Conservation (phyloP, 192 early-diverging fungal genomes). For the Backusella tuberculispora region DNA sequence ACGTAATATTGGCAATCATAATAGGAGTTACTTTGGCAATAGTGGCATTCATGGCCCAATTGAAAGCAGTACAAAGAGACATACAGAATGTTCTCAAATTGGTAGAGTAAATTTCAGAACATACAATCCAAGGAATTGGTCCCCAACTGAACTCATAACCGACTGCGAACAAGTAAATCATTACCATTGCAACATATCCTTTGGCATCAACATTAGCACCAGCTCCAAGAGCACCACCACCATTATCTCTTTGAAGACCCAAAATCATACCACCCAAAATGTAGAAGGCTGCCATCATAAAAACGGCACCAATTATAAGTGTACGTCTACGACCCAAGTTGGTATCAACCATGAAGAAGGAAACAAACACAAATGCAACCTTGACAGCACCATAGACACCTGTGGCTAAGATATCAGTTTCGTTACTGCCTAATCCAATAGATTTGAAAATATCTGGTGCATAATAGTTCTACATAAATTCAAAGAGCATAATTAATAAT, state of each 20-base stretch:
- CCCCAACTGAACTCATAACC: constrained; percentile 52
- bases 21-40: constrained; percentile 60
- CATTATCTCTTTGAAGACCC: constrained; percentile 25
- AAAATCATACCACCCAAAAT: constrained; percentile 37
- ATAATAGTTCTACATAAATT: constrained; percentile 62
- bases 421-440: constrained; percentile 49
- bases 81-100: constrained; percentile 66
- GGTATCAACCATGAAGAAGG: constrained; percentile 43
- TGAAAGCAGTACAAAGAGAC: constrained; percentile 69
- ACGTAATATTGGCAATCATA: constrained; percentile 28
- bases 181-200: constrained; percentile 34
- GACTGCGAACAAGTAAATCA: constrained; percentile 34
- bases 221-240: neutral
- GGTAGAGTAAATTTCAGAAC: constrained; percentile 78
- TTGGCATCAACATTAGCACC: constrained; percentile 25
- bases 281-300: constrained; percentile 31
- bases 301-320: constrained; percentile 34
- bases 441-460: constrained; percentile 53
- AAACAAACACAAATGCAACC: constrained; percentile 52
- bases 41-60: constrained; percentile 67
- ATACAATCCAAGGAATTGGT: constrained; percentile 74
- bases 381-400: constrained; percentile 57
- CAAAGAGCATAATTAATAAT: neutral
- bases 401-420: constrained; percentile 54
- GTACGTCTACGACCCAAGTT: constrained; percentile 42